These are phyloP conservation scores for Leccinum fallax DNA, from an alignment of 1,284 basidiomycete genomes.

Conservation along the genomic window DNA sequence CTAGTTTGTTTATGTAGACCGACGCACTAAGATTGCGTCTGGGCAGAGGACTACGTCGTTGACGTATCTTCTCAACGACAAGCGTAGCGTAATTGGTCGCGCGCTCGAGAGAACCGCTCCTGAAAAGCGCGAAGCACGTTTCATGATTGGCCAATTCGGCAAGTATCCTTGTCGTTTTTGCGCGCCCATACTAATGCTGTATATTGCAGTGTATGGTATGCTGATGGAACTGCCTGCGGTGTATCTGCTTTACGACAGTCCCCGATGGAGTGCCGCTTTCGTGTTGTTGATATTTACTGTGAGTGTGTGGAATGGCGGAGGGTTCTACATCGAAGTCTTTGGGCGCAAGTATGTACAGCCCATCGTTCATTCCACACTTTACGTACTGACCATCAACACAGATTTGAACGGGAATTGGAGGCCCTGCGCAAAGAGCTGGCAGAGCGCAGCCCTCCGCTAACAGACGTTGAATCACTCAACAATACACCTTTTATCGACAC, in stretches of 20 bases:
- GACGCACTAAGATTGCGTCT: conserved; percentile 83
- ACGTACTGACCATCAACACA: conserved; percentile 33
- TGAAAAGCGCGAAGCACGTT: conserved; percentile 67
- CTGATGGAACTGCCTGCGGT: conserved; percentile 87
- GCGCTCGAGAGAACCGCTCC: conserved; percentile 61
- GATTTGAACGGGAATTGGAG: conserved; percentile 90
- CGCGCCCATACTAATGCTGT: conserved; percentile 1
- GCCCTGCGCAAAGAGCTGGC: conserved; percentile 85
- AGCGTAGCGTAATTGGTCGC: conserved; percentile 79
- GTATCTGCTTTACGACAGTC: conserved; percentile 77
- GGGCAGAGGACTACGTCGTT: conserved; percentile 87
- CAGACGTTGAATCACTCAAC: conserved; percentile 40
- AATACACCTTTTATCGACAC: conserved; percentile 33
- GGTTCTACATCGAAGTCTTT: conserved; percentile 93
- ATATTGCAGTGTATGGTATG: conserved; percentile 71
- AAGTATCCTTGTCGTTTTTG: conserved; percentile 31
- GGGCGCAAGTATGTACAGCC: conserved; percentile 77
- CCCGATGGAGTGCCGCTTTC: conserved; percentile 75
- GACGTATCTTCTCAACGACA: conserved; percentile 83
- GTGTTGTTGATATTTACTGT: conserved; percentile 79
- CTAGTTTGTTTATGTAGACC: conserved; percentile 82
- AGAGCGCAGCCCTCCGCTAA: conserved; percentile 57
- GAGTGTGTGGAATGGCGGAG: conserved; percentile 84
- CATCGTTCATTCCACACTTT: neutral
- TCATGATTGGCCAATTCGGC: conserved; percentile 88